These are phyloP conservation scores for Raphanus sativus DNA, from an alignment of 345 rosid genomes.

Conservation along the genomic window DNA sequence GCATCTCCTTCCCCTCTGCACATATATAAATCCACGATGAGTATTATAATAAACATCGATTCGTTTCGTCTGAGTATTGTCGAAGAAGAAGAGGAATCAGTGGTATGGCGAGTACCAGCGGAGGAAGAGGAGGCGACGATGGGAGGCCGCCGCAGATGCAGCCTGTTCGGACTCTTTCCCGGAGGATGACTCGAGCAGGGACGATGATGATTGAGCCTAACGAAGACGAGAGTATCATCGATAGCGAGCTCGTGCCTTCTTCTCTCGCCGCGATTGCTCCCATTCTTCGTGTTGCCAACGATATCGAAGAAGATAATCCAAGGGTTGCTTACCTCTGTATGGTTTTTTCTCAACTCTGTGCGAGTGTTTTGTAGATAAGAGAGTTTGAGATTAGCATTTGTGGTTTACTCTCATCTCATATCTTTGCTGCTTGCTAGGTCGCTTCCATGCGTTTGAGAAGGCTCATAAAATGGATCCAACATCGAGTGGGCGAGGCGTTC, in stretches of 20 bases:
- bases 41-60: slow-evolving; percentile 18
- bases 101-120: slow-evolving; percentile 78
- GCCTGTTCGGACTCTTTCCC: slow-evolving; percentile 44
- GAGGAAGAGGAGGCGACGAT: slow-evolving; percentile 52
- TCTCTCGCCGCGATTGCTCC: slow-evolving; percentile 67
- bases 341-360: background rate
- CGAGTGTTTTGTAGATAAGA: background rate
- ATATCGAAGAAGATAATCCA: slow-evolving; percentile 60
- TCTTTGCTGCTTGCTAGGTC: slow-evolving; percentile 51
- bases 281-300: slow-evolving; percentile 93
- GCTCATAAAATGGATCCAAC: slow-evolving; percentile 73
- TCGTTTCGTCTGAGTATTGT: background rate
- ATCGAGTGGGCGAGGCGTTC: slow-evolving; percentile 79
- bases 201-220: slow-evolving; percentile 55
- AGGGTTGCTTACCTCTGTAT: slow-evolving; percentile 91
- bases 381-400: background rate
- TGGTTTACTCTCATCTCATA: background rate
- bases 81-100: slow-evolving; percentile 1
- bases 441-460: slow-evolving; percentile 85
- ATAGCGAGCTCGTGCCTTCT: slow-evolving; percentile 93
- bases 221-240: slow-evolving; percentile 51
- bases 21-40: slow-evolving; percentile 24
- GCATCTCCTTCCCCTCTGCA: background rate
- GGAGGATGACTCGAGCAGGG: slow-evolving; percentile 50
- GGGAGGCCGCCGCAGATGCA: slow-evolving; percentile 36